Percentiles rank a stretch among this genome's conserved stretches.
phyloP scores from a whole-genome alignment of 1,284 basidiomycete species.

The Microbotryomycetes sp. region DNA sequence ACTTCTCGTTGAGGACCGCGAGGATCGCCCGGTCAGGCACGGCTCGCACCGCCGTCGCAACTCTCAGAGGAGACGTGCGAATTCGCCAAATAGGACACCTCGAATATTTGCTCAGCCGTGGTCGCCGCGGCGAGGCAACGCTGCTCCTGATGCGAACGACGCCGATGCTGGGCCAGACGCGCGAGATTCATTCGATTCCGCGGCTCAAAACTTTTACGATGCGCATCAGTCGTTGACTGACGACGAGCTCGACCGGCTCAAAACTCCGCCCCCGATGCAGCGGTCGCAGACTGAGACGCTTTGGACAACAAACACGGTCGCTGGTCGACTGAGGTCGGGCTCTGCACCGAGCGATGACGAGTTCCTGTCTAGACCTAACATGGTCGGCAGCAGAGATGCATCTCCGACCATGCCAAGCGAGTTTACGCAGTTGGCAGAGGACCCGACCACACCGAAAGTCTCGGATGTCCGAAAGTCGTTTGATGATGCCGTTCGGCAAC shows the following conservation, averaged over 20 bases:
- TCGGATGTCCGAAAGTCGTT: background rate
- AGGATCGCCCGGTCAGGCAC: constrained; percentile 35
- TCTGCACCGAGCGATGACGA: background rate
- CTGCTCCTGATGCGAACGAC: background rate
- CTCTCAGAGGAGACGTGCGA: background rate
- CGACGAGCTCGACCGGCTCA: constrained; percentile 27
- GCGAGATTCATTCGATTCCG: constrained; percentile 27
- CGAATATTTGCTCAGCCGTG: background rate
- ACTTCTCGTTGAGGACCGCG: constrained; percentile 60
- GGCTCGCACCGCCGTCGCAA: constrained; percentile 13
- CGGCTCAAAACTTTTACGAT: constrained; percentile 3
- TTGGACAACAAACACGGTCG: background rate
- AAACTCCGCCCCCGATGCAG: constrained; percentile 19
- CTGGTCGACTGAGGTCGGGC: background rate
- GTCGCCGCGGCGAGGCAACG: background rate
- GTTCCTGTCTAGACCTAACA: background rate
- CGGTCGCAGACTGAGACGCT: constrained; percentile 14
- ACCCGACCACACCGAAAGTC: background rate
- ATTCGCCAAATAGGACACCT: background rate
- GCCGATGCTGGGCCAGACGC: background rate
- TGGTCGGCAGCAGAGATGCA: background rate
- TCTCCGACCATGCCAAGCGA: background rate
- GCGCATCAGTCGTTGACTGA: constrained; percentile 18
- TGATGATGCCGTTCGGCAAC: background rate
- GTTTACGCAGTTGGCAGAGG: background rate